These are phyloP conservation scores for Cystobasidium slooffiae DNA, from an alignment of 1,284 basidiomycete genomes.

Conservation along the genomic window DNA sequence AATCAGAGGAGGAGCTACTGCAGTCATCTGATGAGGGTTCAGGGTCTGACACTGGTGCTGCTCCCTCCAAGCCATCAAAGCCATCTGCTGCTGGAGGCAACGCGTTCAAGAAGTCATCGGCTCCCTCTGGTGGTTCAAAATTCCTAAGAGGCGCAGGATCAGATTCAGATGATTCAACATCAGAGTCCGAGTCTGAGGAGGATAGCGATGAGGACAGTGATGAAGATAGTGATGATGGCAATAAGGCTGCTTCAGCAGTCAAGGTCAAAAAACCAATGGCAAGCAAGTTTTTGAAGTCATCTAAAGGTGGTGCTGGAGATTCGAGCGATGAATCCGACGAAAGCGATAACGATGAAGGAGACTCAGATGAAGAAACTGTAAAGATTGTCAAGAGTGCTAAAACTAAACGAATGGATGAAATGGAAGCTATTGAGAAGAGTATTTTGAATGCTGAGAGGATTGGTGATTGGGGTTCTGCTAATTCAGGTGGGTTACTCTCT, in stretches of 20 bases:
- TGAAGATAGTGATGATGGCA: constrained; percentile 58
- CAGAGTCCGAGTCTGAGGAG: constrained; percentile 51
- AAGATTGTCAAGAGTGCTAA: constrained; percentile 80
- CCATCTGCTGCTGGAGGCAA: not conserved
- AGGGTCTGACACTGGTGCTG: constrained; percentile 54
- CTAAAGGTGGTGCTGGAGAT: constrained; percentile 61
- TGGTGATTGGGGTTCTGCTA: constrained; percentile 94
- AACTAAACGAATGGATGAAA: constrained; percentile 84
- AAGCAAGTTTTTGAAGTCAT: constrained; percentile 60
- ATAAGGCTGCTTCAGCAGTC: constrained; percentile 58
- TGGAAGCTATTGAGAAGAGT: constrained; percentile 81
- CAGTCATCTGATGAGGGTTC: constrained; percentile 71
- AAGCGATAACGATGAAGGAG: constrained; percentile 64
- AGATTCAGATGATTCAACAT: not conserved
- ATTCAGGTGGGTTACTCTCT: constrained; percentile 66
- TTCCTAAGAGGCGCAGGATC: constrained; percentile 33
- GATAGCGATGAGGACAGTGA: constrained; percentile 61
- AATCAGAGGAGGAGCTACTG: constrained; percentile 76
- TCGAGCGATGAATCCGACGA: constrained; percentile 55
- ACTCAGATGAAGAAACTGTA: constrained; percentile 66
- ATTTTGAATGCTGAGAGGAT: constrained; percentile 97
- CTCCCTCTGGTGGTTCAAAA: constrained; percentile 19
- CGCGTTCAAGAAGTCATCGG: not conserved
- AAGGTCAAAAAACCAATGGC: constrained; percentile 60
- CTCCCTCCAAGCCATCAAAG: constrained; percentile 21